Base-by-base conservation (phyloP, 164 flowering plant species). In the Santalum album region DNA sequence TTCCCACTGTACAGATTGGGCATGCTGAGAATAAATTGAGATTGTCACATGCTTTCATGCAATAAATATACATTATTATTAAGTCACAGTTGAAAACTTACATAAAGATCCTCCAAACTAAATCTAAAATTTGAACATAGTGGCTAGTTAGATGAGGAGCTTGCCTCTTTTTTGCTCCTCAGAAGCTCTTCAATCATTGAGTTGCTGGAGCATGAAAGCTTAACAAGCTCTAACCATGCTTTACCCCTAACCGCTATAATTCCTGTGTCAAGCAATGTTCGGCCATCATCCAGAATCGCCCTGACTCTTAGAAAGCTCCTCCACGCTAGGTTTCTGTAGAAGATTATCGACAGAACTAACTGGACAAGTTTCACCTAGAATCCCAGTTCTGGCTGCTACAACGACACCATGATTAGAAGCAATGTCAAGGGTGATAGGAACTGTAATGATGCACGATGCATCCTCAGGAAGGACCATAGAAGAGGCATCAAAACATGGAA, bases 371-470 rank as follows among this genome's bases (percentile, higher is more conserved):
- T 66, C 64, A 55, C 65, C 64, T 19, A 27, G 6, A 39, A 23
- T 59, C 53, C 65, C 78, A 66, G 56, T 63, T 64, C 78, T 73
- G 42, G 97, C 76, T 58, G 96, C 84, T 59, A 94, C 96, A 61
- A 94, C 68, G 55, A 94, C 99, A 46, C 99, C 99, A 70, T 94
- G 99, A 70, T 94, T 90, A 56, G 90, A 75, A 70, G 99, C 99
- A 63, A 94, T 54, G 63, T 94, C 99, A 54, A 94, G 86, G 56
- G 99, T 87, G 49, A 90, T 81, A 21, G 97, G 99, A 61, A 90
- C 99, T 49, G 99, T 94, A 53, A 94, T 67, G 39, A 90, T 94
- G 72, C 89, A 80, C n/a, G 97, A 69, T 24, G 90, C 58, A 42
- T 94, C 87, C 50, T 76, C 82, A 17, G 99, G 96, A 66, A 94